Percentiles rank a stretch among this genome's conserved stretches.
Evolutionary conservation across 2,329 filamentous ascomycete species (phyloP).

Genomic region (Ustilaginoidea virens): DNA sequence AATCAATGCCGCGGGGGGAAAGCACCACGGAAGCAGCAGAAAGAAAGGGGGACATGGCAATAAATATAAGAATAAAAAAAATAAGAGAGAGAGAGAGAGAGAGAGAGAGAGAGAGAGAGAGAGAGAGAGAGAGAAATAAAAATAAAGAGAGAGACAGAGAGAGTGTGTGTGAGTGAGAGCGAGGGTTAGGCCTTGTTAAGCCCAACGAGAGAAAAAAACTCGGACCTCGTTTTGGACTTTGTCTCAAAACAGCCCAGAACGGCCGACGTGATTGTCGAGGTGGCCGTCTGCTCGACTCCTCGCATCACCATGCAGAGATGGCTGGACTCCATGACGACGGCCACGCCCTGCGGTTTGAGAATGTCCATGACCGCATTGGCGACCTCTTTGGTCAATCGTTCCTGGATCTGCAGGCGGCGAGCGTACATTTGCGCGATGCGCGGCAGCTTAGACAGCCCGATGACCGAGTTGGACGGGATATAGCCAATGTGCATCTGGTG

Average conservation of each 20-base stretch:
- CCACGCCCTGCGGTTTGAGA: conserved; percentile 83
- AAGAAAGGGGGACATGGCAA: too few relatives aligned
- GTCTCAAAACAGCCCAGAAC: conserved; percentile 93
- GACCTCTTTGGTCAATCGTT: conserved; percentile 90
- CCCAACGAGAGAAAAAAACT: conserved; percentile 72
- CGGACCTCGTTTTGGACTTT: conserved; percentile 85
- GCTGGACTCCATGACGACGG: conserved; percentile 92
- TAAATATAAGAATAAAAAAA: too few relatives aligned
- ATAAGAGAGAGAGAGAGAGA: too few relatives aligned
- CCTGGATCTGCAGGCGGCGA: conserved; percentile 85
- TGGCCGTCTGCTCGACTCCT: conserved; percentile 83
- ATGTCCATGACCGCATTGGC: conserved; percentile 88
- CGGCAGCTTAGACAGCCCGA: conserved; percentile 89
- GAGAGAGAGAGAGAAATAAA: background rate
- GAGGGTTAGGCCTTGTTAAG: conserved; percentile 41
- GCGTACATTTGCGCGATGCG: conserved; percentile 96
- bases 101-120: too few relatives aligned
- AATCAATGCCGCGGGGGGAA: too few relatives aligned
- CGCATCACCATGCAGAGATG: conserved; percentile 99
- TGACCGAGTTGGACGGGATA: conserved; percentile 79
- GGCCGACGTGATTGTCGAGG: conserved; percentile 86
- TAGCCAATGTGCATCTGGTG: conserved; percentile 97
- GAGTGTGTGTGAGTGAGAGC: background rate
- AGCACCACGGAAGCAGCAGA: too few relatives aligned
- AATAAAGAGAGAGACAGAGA: background rate